Evolutionary conservation across 2,329 filamentous ascomycete genomes (phyloP).

Genomic region (Chaetomium olivaceum): DNA sequence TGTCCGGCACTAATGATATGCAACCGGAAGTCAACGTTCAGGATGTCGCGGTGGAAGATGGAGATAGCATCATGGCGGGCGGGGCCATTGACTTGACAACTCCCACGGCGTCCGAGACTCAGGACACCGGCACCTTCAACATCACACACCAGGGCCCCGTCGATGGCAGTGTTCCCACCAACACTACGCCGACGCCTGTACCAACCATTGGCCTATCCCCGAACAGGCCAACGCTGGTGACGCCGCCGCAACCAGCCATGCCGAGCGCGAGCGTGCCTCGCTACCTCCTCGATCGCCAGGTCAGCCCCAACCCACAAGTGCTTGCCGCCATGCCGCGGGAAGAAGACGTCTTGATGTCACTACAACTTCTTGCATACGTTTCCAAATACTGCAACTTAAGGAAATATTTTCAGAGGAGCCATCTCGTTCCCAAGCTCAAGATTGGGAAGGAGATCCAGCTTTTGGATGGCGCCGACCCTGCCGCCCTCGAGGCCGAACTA

Average conservation of each 20-base stretch:
- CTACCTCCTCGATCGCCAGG: conserved; percentile 74
- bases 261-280: conserved; percentile 72
- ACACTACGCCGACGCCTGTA: conserved; percentile 64
- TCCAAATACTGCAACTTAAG: conserved; percentile 98
- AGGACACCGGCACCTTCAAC: conserved; percentile 88
- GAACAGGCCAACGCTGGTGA: conserved; percentile 67
- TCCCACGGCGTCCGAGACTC: conserved; percentile 78
- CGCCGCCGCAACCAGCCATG: conserved; percentile 72
- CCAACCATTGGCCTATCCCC: conserved; percentile 73
- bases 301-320: conserved; percentile 70
- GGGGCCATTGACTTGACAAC: conserved; percentile 73
- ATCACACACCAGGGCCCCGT: conserved; percentile 83
- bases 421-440: conserved; percentile 87
- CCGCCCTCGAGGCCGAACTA: conserved; percentile 31
- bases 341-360: conserved; percentile 96
- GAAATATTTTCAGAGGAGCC: conserved; percentile 92
- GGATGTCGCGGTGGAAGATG: conserved; percentile 76
- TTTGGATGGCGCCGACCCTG: conserved; percentile 67
- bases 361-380: conserved; percentile 94
- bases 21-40: conserved; percentile 82
- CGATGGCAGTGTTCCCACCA: conserved; percentile 81
- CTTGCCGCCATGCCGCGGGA: conserved; percentile 92
- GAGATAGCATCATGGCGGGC: conserved; percentile 75
- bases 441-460: conserved; percentile 82
- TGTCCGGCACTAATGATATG: conserved; percentile 77